Evolutionary conservation across 352 stramenopile species (phyloP).

Genomic region (Pythium oligandrum): DNA sequence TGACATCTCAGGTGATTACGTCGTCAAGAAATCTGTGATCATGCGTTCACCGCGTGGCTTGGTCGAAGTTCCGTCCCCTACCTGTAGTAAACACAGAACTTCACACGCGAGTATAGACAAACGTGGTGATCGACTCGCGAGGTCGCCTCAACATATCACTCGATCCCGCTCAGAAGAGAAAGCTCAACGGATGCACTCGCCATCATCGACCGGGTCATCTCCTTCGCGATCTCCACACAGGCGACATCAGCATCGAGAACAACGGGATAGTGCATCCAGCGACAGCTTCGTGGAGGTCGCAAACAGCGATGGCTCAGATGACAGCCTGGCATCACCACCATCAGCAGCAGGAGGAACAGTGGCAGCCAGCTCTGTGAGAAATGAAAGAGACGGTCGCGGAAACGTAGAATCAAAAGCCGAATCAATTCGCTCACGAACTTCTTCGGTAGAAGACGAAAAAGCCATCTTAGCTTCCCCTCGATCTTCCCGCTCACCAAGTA

Average conservation of each 20-base stretch:
- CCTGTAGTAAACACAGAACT: background rate
- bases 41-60: constrained; percentile 34
- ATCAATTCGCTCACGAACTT: too few relatives aligned
- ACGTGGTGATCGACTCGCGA: too few relatives aligned
- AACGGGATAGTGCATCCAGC: background rate
- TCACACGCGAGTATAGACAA: background rate
- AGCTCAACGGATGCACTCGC: too few relatives aligned
- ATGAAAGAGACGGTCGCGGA: background rate
- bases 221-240: background rate
- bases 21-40: constrained; percentile 55
- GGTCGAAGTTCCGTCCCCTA: background rate
- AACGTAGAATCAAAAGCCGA: too few relatives aligned
- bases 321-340: too few relatives aligned
- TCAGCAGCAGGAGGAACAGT: too few relatives aligned
- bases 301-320: too few relatives aligned
- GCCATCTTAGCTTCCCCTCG: constrained; percentile 12
- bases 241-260: constrained; percentile 1
- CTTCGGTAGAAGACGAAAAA: constrained; percentile 1
- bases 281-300: too few relatives aligned
- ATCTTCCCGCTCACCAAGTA: constrained; percentile 13
- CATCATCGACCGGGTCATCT: background rate
- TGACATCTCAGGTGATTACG: constrained; percentile 11
- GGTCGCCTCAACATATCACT: too few relatives aligned
- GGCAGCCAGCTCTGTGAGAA: background rate
- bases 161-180: too few relatives aligned